Conservation (phyloP, 23 red algal genomes). For the Chondrus crispus region DNA sequence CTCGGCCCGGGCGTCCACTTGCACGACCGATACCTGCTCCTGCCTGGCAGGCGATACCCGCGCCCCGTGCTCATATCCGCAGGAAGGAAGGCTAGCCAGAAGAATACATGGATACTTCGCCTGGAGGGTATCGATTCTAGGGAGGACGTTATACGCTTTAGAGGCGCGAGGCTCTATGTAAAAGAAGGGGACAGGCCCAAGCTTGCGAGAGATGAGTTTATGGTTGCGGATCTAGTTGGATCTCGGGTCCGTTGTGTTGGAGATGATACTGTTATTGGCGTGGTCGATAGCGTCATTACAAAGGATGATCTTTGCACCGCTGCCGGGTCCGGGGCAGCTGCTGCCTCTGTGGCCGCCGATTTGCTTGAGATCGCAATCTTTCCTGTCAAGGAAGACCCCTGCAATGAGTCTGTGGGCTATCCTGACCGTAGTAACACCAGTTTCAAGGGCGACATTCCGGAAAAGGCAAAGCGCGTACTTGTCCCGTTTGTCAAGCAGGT, state of each 20-base stretch:
- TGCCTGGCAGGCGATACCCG: conserved; percentile 74
- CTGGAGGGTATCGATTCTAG: neutral
- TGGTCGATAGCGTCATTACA: conserved; percentile 63
- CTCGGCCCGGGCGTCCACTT: neutral
- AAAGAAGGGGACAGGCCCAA: conserved; percentile 42
- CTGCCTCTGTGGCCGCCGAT: conserved; percentile 47
- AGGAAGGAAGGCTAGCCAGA: conserved; percentile 67
- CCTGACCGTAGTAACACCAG: no score
- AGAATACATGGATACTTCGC: conserved; percentile 46
- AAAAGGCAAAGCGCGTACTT: conserved; percentile 35
- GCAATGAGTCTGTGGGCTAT: neutral
- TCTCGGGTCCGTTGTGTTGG: neutral
- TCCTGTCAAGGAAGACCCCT: conserved; percentile 7
- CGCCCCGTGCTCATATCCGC: conserved; percentile 56
- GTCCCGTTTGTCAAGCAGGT: conserved; percentile 85
- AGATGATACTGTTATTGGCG: conserved; percentile 31
- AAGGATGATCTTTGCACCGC: conserved; percentile 54
- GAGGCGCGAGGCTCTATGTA: conserved; percentile 67
- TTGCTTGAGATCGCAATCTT: conserved; percentile 63
- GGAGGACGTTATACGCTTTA: conserved; percentile 14
- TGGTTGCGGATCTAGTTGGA: conserved; percentile 59
- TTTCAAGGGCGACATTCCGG: neutral
- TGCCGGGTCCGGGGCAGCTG: conserved; percentile 1
- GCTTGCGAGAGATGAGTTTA: conserved; percentile 42
- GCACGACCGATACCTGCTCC: conserved; percentile 63